Evolutionary conservation across 345 rosid species (phyloP).

Genomic region (Arabis alpina): DNA sequence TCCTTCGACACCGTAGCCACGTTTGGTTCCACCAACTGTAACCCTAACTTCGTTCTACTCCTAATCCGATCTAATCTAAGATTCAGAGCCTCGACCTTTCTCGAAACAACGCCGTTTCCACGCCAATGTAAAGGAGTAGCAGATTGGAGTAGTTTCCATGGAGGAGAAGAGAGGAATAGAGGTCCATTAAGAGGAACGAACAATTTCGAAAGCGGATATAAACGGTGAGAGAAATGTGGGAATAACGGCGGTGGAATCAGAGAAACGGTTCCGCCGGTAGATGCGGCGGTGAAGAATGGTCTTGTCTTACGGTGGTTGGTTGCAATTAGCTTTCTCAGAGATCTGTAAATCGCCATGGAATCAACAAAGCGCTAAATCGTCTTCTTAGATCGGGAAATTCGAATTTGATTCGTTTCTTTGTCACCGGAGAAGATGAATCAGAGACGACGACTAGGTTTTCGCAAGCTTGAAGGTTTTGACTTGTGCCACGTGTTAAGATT

Average conservation of each 20-base stretch:
- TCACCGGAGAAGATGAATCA: slow-evolving; percentile 10
- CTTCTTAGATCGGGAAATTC: slow-evolving; percentile 4
- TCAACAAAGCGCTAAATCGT: slow-evolving; percentile 39
- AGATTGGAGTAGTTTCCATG: slow-evolving; percentile 89
- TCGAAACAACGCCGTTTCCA: slow-evolving; percentile 53
- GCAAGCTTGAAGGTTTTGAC: slow-evolving; percentile 27
- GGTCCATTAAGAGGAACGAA: slow-evolving; percentile 73
- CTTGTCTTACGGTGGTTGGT: slow-evolving; percentile 40
- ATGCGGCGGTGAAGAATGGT: slow-evolving; percentile 51
- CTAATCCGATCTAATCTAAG: slow-evolving; percentile 52
- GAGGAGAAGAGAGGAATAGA: slow-evolving; percentile 74
- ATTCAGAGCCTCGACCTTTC: slow-evolving; percentile 61
- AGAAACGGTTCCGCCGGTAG: slow-evolving; percentile 38
- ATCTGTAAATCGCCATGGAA: slow-evolving; percentile 60
- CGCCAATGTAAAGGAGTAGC: slow-evolving; percentile 69
- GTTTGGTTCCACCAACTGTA: slow-evolving; percentile 33
- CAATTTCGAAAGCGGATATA: slow-evolving; percentile 62
- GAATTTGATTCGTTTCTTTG: slow-evolving; percentile 6
- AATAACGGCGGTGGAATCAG: slow-evolving; percentile 44
- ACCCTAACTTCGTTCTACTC: slow-evolving; percentile 37
- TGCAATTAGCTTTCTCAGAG: slow-evolving; percentile 46
- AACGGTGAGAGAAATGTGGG: slow-evolving; percentile 34
- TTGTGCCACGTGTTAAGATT: slow-evolving; percentile 27
- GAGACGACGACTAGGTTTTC: slow-evolving; percentile 32
- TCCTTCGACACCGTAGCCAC: slow-evolving; percentile 37